Base-by-base conservation (phyloP, 305 asterid species). In the Striga hermonthica region DNA sequence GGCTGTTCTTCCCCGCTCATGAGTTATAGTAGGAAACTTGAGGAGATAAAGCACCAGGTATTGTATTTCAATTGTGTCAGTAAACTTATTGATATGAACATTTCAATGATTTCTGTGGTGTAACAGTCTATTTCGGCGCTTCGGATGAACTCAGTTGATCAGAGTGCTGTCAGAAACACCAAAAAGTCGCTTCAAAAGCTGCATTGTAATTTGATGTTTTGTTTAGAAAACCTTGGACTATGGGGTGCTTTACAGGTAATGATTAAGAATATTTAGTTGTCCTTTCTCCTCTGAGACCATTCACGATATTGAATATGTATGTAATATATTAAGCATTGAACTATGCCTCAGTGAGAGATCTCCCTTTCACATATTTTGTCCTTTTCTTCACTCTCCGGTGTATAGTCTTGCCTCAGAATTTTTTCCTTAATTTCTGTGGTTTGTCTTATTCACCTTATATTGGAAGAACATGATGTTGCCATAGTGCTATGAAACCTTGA, bases 241-340 rank as follows among this genome's bases (percentile, higher is more conserved):
- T 88, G 92, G 91, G 97, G 99, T 57, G 92, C 96, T 40, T 81
- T 86, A 67, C 91, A 88, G 91, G 99, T 94, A 76, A 75, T 72
- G 62, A 75, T 74, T 72, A 47, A 22, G 34, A 49, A 38, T 63
- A 53, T 37, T 58, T 50, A 67, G 48, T 61, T 43, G 36, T 68
- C 40, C 9, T 43, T 62, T 39, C 49, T 31, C 62, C 73, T 72
- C 56, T 70, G 67, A 41, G 68, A 65, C 39, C n/a, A 39, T 43
- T 55, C 34, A 4, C 13, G 12, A 28, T 54, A 31, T 45, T 52
- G 50, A 16, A 53, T 60, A 60, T 38, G 9, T 56, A 54, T 66
- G 47, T 57, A 49, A 53, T 16, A 52, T 48, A 22, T 31, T 52
- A 36, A 37, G 34, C 5, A 40, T 59, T 60, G 31, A 54, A 38